A percentile compares a stretch with the other conserved stretches of the same genome.
Evolutionary conservation across 2,329 filamentous ascomycete genomes (phyloP).

Genomic region (Coleophoma crateriformis): DNA sequence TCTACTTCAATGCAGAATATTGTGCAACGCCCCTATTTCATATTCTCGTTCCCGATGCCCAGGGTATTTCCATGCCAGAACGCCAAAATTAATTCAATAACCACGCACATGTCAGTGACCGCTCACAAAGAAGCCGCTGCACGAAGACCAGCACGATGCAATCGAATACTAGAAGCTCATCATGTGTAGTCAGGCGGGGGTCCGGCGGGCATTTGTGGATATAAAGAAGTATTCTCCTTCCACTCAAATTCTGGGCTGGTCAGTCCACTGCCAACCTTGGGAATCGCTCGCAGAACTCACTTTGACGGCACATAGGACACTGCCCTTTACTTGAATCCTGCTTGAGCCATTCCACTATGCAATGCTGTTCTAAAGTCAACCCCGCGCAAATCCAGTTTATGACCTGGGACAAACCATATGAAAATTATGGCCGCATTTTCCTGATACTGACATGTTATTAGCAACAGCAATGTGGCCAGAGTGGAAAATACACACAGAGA

Average conservation of each 20-base stretch:
- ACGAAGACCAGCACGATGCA: no score
- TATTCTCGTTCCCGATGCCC: no score
- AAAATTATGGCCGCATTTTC: slow-evolving; percentile 95
- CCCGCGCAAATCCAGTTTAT: not conserved
- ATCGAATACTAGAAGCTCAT: no score
- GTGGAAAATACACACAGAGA: slow-evolving; percentile 54
- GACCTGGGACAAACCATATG: slow-evolving; percentile 66
- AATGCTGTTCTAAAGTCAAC: slow-evolving; percentile 57
- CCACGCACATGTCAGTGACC: no score
- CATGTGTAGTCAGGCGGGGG: no score
- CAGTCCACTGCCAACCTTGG: slow-evolving; percentile 4
- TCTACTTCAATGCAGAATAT: no score
- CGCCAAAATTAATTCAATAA: no score
- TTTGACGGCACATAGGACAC: slow-evolving; percentile 97
- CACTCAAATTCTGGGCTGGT: slow-evolving; percentile 43
- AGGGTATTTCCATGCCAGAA: no score
- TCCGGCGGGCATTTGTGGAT: no score
- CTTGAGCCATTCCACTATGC: slow-evolving; percentile 92
- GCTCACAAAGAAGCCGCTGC: no score
- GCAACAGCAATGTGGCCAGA: slow-evolving; percentile 3
- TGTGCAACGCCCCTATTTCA: no score
- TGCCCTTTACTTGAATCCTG: slow-evolving; percentile 90
- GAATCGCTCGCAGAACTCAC: slow-evolving; percentile 40
- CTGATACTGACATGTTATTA: slow-evolving; percentile 60
- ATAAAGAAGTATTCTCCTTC: slow-evolving; percentile 21